These are phyloP conservation scores for Colletotrichum horii DNA, from an alignment of 2,329 filamentous ascomycete species.

Conservation along the genomic window DNA sequence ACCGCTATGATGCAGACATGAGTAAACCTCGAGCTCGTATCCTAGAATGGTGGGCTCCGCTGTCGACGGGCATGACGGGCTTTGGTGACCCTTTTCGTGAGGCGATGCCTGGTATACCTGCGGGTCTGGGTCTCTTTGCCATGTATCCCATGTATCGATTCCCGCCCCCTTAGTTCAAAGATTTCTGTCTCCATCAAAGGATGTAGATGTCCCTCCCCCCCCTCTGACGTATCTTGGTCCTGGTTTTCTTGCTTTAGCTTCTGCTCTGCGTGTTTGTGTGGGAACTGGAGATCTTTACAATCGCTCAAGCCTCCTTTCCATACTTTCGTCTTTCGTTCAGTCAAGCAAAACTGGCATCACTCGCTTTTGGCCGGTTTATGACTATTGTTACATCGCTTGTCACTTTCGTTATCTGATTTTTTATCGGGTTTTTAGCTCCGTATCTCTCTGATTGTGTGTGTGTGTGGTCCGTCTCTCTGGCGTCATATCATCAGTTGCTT, in stretches of 20 bases:
- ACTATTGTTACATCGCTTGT: background rate
- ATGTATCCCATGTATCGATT: constrained; percentile 12
- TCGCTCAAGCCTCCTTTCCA: constrained; percentile 15
- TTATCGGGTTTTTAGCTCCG: background rate
- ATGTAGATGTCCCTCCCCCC: background rate
- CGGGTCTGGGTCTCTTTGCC: constrained; percentile 10
- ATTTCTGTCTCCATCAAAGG: constrained; percentile 15
- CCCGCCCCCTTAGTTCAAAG: constrained; percentile 15
- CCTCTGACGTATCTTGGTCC: constrained; percentile 20
- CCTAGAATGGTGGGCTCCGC: constrained; percentile 22
- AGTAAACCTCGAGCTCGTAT: constrained; percentile 21
- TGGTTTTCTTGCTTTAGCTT: constrained; percentile 13
- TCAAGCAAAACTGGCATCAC: constrained; percentile 12
- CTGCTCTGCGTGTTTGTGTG: constrained; percentile 13
- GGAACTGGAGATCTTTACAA: constrained; percentile 16
- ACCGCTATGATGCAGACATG: constrained; percentile 19
- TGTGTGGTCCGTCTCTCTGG: background rate
- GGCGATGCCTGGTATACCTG: constrained; percentile 14
- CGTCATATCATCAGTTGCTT: background rate
- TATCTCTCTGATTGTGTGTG: background rate
- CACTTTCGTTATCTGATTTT: background rate
- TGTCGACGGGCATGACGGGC: constrained; percentile 16
- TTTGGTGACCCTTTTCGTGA: constrained; percentile 11
- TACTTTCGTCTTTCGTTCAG: constrained; percentile 18
- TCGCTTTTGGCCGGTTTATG: constrained; percentile 18